Base-by-base conservation (phyloP, 495 filamentous ascomycete genomes). In the Aspergillus ellipticus region DNA sequence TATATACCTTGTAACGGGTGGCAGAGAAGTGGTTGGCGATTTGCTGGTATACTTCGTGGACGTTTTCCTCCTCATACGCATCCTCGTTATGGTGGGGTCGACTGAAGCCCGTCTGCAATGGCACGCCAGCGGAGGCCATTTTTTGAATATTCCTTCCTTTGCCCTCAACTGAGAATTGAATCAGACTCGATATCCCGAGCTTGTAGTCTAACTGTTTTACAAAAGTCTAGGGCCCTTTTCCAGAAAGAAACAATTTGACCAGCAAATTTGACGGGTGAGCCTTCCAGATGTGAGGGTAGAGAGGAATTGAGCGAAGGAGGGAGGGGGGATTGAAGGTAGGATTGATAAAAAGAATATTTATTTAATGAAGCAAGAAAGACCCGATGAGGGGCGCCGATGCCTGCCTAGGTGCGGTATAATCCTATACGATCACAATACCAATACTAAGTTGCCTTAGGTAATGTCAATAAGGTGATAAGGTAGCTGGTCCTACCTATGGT, bases 21-120 rank as follows among this genome's bases (percentile, higher is more conserved):
- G 90, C 84, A 13, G 93, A 96, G 74, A 98, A 98, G 74, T 97
- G 94, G 13, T 84, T 77, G 13, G 94, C 94, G 64, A 98, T 98
- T 58, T 92, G 82, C 67, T 96, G 89, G 74, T 98, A 98, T 54
- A 98, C 89, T 58, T 82, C 75, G 72, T 98, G 94, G 52, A 98
- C 94, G 72, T 96, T 87, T 57, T 86, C 70, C 45, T 85, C 79
- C 72, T 98, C 94, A 69, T 96, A 96, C 16, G 56, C 70, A 42
- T 79, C 75, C 16, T 70, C 66, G 2, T 56, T 22, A 49, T 52
- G 42, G 26, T 55, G 58, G 42, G 35, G 35, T 39, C 4, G 35
- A 28, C 24, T 28, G 24, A 3, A 28, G 35, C n/a, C n/a, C n/a
- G 6, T n/a, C 11, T 15, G 35, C 11, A n/a, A 42, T 51, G 29